Percentiles rank a stretch among this genome's conserved stretches.
Evolutionary conservation across 2,329 filamentous ascomycete species (phyloP).

Genomic region (Penicillium vulpinum): DNA sequence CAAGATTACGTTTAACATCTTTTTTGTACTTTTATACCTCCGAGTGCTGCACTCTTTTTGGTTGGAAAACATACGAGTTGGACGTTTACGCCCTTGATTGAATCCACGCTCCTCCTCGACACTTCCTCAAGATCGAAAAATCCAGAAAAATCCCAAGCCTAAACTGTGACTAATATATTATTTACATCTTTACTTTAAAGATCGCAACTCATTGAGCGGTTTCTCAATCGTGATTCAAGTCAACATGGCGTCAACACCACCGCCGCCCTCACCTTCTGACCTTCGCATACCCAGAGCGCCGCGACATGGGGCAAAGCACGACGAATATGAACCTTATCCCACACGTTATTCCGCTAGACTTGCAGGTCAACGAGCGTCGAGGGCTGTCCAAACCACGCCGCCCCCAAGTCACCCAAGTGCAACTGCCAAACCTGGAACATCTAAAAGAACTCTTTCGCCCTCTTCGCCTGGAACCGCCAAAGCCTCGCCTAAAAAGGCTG

Average conservation of each 20-base stretch:
- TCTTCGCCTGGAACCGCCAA: constrained; percentile 4
- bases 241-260: constrained; percentile 48
- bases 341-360: constrained; percentile 44
- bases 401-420: constrained; percentile 31
- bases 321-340: constrained; percentile 43
- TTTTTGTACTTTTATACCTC: not conserved
- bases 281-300: constrained; percentile 48
- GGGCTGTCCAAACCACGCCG: constrained; percentile 30
- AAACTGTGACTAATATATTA: not conserved
- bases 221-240: not conserved
- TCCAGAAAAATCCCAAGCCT: constrained; percentile 2
- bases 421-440: constrained; percentile 16
- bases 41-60: not conserved
- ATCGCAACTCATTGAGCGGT: not conserved
- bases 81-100: constrained; percentile 16
- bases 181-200: not conserved
- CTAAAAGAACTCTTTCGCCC: constrained; percentile 17
- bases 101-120: not conserved
- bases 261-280: constrained; percentile 35
- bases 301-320: constrained; percentile 48
- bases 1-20: not conserved
- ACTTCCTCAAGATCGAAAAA: not conserved
- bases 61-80: not conserved
- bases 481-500: constrained; percentile 30
- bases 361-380: constrained; percentile 35